Evolutionary conservation across 2,329 filamentous ascomycete species (phyloP), one percentile per base, ranked within the genome.

Genomic region (Lecanicillium sp.): DNA sequence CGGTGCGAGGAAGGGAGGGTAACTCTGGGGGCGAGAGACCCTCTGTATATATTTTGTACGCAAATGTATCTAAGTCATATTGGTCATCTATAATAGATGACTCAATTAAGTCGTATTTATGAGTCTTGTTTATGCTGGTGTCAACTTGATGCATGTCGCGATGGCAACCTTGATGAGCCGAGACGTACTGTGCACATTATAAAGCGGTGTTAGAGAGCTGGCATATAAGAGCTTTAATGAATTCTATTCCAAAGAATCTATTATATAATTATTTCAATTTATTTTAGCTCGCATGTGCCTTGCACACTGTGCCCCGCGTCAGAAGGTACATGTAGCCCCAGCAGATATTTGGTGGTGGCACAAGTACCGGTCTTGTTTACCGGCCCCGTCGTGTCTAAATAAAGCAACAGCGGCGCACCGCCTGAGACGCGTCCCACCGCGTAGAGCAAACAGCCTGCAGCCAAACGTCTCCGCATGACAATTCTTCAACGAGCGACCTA

Each of bases 321-420:
- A 12, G 11, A 14, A 39, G 33, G 35, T 39, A 38, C 44, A 32
- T 10, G 14, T 26, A 33, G 11, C 35, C 9, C 12, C 33, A 24
- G 35, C 35, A 4, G 24, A 35, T 40, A 24, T 8, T 45, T 23
- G 48, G 41, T 6, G 48, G 41, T 17, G 33, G 33, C 29, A 21
- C n/a, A 50, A 21, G 48, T 50, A 50, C 48, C 48, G 8, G 3
- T 14, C 17, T 46, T 39, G 44, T 46, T 46, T 46, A 46, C 43
- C 19, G n/a, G n/a, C n/a, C 14, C 15, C 30, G 30, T 5, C 15
- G 29, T 15, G 26, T 29, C 32, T 44, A 44, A 37, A 37, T 29
- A 37, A 29, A 37, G 42, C 32, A 44, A 29, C 32, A 27, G n/a
- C 19, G 12, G 40, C 37, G 19, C 23, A 39, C 37, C 4, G 10